Evolutionary conservation across 2,329 filamentous ascomycete genomes (phyloP).

Genomic region (Arthrocladium fulminans): DNA sequence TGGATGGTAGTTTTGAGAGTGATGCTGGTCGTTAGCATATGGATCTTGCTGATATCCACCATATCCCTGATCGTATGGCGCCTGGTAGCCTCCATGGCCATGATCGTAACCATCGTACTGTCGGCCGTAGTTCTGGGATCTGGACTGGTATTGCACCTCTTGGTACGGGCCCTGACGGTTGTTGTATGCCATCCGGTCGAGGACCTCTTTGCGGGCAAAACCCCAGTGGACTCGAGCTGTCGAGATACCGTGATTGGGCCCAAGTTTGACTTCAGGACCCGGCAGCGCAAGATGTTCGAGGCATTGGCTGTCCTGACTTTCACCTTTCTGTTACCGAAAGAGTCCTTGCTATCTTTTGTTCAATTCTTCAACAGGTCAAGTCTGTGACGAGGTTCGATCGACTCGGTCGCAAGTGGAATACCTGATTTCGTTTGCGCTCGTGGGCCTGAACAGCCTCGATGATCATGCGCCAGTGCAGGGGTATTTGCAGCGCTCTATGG

Average conservation of each 20-base stretch:
- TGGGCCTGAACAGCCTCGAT: neutral
- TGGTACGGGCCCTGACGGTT: neutral
- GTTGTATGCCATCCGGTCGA: conserved; percentile 4
- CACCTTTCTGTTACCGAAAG: too few species aligned
- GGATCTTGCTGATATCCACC: conserved; percentile 1
- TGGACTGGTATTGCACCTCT: neutral
- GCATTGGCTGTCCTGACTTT: too few species aligned
- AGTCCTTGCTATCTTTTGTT: too few species aligned
- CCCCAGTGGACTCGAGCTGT: neutral
- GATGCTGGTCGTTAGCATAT: conserved; percentile 4
- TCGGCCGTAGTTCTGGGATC: neutral
- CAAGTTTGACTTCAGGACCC: too few species aligned
- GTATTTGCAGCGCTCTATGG: neutral
- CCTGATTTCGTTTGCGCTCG: neutral
- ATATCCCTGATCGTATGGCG: neutral
- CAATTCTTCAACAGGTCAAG: too few species aligned
- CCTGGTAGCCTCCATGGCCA: neutral
- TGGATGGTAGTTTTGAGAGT: neutral
- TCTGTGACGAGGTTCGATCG: neutral
- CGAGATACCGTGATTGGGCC: too few species aligned
- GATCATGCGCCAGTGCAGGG: neutral
- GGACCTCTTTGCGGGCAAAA: neutral
- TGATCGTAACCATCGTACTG: conserved; percentile 1
- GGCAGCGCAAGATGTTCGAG: too few species aligned
- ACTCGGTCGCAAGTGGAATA: neutral